Evolutionary conservation across 108 stramenopile species (phyloP).

Genomic region (Schizochytrium sp.): DNA sequence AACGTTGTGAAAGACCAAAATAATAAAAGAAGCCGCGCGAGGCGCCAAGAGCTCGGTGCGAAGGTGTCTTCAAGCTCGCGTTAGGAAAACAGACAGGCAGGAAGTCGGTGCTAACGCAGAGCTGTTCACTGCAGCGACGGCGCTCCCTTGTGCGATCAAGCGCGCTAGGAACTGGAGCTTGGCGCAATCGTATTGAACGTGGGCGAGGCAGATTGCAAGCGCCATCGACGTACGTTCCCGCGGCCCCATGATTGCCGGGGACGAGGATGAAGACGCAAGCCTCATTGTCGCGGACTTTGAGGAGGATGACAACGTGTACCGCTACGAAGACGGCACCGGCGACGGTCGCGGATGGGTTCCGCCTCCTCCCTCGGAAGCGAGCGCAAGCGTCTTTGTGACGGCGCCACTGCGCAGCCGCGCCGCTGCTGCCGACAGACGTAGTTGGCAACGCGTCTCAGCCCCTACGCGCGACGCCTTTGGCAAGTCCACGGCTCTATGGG

Average conservation of each 20-base stretch:
- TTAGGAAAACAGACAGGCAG: too few species aligned
- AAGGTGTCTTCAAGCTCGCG: too few species aligned
- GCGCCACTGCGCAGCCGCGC: background rate
- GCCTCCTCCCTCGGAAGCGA: background rate
- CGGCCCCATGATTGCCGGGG: background rate
- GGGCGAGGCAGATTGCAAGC: too few species aligned
- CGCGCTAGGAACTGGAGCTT: too few species aligned
- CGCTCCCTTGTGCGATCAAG: too few species aligned
- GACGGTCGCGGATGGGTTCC: background rate
- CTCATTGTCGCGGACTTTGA: background rate
- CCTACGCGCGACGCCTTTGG: background rate
- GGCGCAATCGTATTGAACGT: too few species aligned
- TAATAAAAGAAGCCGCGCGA: too few species aligned
- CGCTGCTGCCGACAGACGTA: background rate
- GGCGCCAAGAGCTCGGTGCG: too few species aligned
- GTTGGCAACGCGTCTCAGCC: background rate
- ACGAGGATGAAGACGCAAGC: background rate
- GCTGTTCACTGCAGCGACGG: too few species aligned
- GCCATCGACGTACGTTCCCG: too few species aligned
- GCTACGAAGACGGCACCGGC: background rate
- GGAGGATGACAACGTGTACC: background rate
- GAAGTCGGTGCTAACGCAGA: too few species aligned
- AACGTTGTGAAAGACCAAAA: too few species aligned
- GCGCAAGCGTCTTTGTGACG: background rate
- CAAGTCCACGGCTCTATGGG: background rate